Evolutionary conservation across 2,329 filamentous ascomycete genomes (phyloP).

Genomic region (Fonsecaea pedrosoi): DNA sequence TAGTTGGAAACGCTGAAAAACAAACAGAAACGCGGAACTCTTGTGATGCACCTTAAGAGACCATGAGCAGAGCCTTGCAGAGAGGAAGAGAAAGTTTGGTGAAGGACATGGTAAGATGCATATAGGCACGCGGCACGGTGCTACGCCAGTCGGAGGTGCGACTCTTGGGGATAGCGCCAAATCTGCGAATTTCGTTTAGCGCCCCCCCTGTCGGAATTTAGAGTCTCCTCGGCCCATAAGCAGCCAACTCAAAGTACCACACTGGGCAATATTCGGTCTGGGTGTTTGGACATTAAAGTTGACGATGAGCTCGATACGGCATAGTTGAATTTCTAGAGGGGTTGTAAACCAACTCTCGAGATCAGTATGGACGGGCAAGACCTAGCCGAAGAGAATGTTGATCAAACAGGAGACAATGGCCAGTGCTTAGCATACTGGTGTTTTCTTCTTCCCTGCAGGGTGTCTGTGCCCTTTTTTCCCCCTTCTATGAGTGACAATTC

Average conservation of each 20-base stretch:
- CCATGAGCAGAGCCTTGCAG: constrained; percentile 38
- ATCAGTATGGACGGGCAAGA: constrained; percentile 21
- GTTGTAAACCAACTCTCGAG: background rate
- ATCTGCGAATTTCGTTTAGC: constrained; percentile 24
- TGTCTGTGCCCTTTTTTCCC: background rate
- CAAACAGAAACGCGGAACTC: constrained; percentile 28
- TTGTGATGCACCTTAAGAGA: constrained; percentile 35
- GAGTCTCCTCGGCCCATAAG: constrained; percentile 12
- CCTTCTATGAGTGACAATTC: background rate
- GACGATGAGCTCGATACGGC: constrained; percentile 14
- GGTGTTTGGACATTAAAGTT: constrained; percentile 12
- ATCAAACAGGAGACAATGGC: constrained; percentile 21
- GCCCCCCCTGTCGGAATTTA: constrained; percentile 14
- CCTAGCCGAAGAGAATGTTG: constrained; percentile 6
- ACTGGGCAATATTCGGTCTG: constrained; percentile 20
- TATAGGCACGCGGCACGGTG: constrained; percentile 33
- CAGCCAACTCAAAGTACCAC: constrained; percentile 19
- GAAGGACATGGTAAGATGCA: constrained; percentile 33
- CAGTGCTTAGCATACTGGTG: background rate
- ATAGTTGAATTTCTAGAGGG: constrained; percentile 11
- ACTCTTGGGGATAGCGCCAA: constrained; percentile 21
- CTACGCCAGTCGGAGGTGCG: constrained; percentile 26
- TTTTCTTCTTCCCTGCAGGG: background rate
- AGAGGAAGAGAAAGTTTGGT: constrained; percentile 31
- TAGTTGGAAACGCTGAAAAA: constrained; percentile 38